phyloP scores from a whole-genome alignment of 371 early-diverging fungal genomes.

The Rhizomucor pusillus region DNA sequence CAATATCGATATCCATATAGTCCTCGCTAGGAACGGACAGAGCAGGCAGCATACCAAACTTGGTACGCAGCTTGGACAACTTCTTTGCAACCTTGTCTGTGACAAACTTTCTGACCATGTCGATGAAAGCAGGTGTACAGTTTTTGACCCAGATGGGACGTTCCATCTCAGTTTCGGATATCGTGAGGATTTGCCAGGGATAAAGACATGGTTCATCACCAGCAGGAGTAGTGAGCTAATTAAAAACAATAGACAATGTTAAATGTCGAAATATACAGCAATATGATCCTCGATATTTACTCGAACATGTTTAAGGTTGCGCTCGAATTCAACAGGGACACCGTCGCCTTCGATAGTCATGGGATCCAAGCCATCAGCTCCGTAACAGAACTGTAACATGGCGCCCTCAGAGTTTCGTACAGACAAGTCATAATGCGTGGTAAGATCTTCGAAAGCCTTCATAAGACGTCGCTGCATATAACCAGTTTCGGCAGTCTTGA shows the following conservation, averaged over 20 bases:
- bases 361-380: constrained; percentile 98
- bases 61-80: constrained; percentile 45
- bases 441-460: constrained; percentile 98
- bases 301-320: constrained; percentile 74
- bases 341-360: constrained; percentile 92
- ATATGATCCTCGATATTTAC: constrained; percentile 12
- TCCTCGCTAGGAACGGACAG: constrained; percentile 59
- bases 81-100: constrained; percentile 53
- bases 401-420: constrained; percentile 95
- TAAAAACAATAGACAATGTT: constrained; percentile 2
- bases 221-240: constrained; percentile 27
- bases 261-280: background rate
- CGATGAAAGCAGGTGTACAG: constrained; percentile 69
- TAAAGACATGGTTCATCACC: constrained; percentile 44
- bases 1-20: constrained; percentile 63
- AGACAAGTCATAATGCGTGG: constrained; percentile 93
- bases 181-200: constrained; percentile 71
- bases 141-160: constrained; percentile 57
- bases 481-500: constrained; percentile 99
- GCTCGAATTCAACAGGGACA: constrained; percentile 85
- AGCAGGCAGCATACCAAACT: constrained; percentile 52
- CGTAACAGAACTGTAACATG: constrained; percentile 97
- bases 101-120: constrained; percentile 53
- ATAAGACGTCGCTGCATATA: constrained; percentile 99
- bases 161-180: constrained; percentile 48